Evolutionary conservation across 2,329 filamentous ascomycete genomes (phyloP), one percentile per base, ranked within the genome.

Genomic region (Fusarium sp.): DNA sequence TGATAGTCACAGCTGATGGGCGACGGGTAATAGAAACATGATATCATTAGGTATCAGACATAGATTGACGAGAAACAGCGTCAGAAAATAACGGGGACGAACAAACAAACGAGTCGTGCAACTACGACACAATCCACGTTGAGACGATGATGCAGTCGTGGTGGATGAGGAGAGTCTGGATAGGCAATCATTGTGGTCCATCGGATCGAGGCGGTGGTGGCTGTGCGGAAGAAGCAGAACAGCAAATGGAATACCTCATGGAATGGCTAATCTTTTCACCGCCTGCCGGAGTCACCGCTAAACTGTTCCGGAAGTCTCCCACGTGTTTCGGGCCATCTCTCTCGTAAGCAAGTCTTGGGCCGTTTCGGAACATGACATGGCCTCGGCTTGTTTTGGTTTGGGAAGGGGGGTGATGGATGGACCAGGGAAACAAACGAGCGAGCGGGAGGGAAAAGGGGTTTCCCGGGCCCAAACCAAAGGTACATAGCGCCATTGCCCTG

Each of bases 281-380:
- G 69, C 73, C 70, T 57, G 27, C 65, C 52, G 49, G 73, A 59
- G 65, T 71, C 49, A 60, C 74, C 71, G 60, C 75, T 76, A 76
- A 76, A 65, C 75, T 65, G 35, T 76, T 75, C 67, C 71, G 74
- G 74, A 75, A 76, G 64, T 60, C 58, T 59, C 66, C 75, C 75
- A 76, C 75, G 75, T 76, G 75, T 76, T 75, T 75, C 64, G 54
- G 59, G 49, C 54, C 56, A 67, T 53, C 49, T 64, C 67, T 75
- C 58, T 37, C 48, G 54, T 70, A 60, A 75, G 66, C 61, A 70
- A 37, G 54, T 59, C 15, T 17, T 40, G 38, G 50, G 53, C 59
- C 60, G 58, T 67, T 71, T 71, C 60, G 46, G 65, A 60, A 50
- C 64, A 56, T 65, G 64, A 40, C 66, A 65, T 66, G 56, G 60